Evolutionary conservation across 1,139 yeast species (phyloP).

Genomic region (Suhomyces taliae): DNA sequence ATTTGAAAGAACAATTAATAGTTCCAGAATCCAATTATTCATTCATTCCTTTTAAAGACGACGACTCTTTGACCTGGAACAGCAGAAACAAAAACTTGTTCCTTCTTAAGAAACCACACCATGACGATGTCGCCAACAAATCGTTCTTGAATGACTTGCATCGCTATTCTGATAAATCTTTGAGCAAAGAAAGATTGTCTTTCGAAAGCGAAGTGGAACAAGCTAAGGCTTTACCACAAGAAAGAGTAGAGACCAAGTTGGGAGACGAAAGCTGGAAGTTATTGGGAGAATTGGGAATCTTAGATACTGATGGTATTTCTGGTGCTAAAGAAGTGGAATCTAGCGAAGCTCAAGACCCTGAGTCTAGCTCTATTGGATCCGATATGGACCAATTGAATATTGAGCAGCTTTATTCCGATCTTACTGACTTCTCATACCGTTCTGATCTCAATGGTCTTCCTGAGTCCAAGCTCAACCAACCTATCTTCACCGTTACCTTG

Average conservation of each 20-base stretch:
- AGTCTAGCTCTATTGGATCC: neutral
- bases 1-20: conserved; percentile 21
- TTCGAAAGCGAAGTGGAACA: conserved; percentile 17
- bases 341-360: neutral
- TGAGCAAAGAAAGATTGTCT: conserved; percentile 17
- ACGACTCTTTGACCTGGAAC: conserved; percentile 38
- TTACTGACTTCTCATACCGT: conserved; percentile 23
- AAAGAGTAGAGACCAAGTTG: conserved; percentile 9
- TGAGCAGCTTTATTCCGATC: conserved; percentile 16
- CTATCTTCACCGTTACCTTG: conserved; percentile 38
- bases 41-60: conserved; percentile 33
- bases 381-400: conserved; percentile 3
- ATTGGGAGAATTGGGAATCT: conserved; percentile 23
- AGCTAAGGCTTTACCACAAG: conserved; percentile 18
- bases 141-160: conserved; percentile 22
- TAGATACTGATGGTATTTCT: neutral
- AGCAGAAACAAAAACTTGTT: conserved; percentile 26
- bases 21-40: conserved; percentile 17
- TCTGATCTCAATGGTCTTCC: conserved; percentile 17
- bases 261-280: conserved; percentile 23
- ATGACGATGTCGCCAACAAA: conserved; percentile 6
- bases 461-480: conserved; percentile 16
- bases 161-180: conserved; percentile 21
- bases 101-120: conserved; percentile 14
- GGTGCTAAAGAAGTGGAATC: neutral